phyloP scores from a whole-genome alignment of 2,329 filamentous ascomycete species.

The Teratosphaeria gauchensis region DNA sequence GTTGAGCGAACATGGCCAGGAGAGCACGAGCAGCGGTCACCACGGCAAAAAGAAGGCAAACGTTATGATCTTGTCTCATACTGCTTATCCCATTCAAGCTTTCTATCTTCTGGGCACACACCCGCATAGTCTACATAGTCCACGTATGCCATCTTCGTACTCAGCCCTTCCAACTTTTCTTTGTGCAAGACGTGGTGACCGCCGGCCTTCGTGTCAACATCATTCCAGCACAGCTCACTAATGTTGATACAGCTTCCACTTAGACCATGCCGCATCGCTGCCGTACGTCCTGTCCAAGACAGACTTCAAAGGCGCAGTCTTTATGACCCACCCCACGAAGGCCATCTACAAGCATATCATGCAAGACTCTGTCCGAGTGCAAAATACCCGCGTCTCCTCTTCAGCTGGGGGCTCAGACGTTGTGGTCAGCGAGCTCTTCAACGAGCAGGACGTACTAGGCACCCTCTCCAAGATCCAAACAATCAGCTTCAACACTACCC shows the following conservation, averaged over 20 bases:
- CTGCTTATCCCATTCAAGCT: not conserved
- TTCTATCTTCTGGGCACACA: not conserved
- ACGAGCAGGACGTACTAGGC: constrained; percentile 86
- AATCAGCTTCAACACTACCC: constrained; percentile 96
- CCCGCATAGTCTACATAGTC: constrained; percentile 17
- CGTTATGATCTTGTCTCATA: not conserved
- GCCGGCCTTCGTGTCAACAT: not conserved
- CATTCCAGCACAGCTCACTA: constrained; percentile 3
- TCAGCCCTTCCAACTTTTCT: constrained; percentile 2
- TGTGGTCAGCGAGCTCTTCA: constrained; percentile 65
- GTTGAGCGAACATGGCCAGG: not conserved
- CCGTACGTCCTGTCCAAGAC: constrained; percentile 97
- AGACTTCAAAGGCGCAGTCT: constrained; percentile 91
- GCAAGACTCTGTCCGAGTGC: constrained; percentile 88
- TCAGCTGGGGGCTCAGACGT: constrained; percentile 21
- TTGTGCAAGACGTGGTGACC: constrained; percentile 10
- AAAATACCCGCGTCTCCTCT: constrained; percentile 30
- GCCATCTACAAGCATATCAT: constrained; percentile 99
- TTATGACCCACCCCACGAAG: constrained; percentile 99
- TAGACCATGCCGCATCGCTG: constrained; percentile 97
- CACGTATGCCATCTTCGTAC: constrained; percentile 22
- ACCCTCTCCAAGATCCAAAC: constrained; percentile 93
- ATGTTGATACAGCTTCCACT: constrained; percentile 64
- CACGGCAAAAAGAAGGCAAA: constrained; percentile 4
- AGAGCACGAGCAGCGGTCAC: constrained; percentile 6